phyloP scores from a whole-genome alignment of 768 basidiomycete species.

The Mrakia gelida region DNA sequence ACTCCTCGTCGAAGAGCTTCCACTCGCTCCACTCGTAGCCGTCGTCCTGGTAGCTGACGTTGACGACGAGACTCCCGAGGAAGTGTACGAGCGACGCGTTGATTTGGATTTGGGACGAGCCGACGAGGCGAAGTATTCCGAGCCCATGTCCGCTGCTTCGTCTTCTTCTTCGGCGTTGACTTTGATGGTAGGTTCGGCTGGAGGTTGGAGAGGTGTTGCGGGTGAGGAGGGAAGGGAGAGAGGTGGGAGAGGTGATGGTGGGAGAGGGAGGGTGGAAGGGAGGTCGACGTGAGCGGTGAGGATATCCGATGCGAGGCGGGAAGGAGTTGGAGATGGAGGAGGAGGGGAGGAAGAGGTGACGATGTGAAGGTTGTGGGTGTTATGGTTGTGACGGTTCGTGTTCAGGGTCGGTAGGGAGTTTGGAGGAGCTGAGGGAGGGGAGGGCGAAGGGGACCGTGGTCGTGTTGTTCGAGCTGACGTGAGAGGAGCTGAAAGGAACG shows the following conservation, averaged over 20 bases:
- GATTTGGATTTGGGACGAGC: neutral
- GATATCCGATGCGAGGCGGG: too few relatives aligned
- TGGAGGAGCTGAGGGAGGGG: neutral
- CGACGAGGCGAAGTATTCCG: neutral
- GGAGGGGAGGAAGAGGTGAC: neutral
- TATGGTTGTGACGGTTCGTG: neutral
- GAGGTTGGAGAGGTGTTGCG: neutral
- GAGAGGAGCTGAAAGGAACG: constrained; percentile 5
- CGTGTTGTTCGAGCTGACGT: neutral
- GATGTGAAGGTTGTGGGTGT: neutral
- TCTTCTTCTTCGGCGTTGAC: neutral
- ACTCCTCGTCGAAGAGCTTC: neutral
- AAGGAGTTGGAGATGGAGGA: neutral
- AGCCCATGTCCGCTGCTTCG: neutral
- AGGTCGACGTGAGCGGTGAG: too few relatives aligned
- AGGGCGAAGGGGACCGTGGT: neutral
- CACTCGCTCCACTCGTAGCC: neutral
- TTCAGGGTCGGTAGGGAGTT: neutral
- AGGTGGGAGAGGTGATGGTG: neutral
- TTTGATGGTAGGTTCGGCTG: neutral
- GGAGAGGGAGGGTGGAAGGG: neutral
- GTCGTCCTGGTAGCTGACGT: neutral
- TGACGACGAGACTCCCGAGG: neutral
- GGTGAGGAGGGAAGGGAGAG: neutral
- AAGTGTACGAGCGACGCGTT: constrained; percentile 1